Percentiles rank a stretch among this genome's conserved stretches.
These are phyloP conservation scores for Parathielavia appendiculata DNA, from an alignment of 495 filamentous ascomycete genomes.

Conservation along the genomic window DNA sequence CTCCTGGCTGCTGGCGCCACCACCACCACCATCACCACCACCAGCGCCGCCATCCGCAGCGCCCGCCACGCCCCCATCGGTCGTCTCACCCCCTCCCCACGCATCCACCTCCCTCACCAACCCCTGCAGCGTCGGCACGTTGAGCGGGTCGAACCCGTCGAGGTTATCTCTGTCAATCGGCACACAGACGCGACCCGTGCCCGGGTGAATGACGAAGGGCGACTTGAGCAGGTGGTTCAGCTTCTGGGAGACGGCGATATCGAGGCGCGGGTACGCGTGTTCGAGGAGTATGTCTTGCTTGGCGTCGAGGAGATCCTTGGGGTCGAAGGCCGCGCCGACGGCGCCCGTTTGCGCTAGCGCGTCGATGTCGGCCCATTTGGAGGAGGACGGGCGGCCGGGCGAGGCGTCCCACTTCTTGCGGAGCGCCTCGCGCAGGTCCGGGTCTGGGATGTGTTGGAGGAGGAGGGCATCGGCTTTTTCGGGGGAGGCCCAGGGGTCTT, in stretches of 20 bases:
- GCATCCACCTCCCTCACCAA: constrained; percentile 75
- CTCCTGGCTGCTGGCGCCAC: constrained; percentile 19
- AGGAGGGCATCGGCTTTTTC: constrained; percentile 71
- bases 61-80: background rate
- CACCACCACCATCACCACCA: constrained; percentile 33
- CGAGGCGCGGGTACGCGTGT: constrained; percentile 96
- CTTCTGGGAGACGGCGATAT: constrained; percentile 94
- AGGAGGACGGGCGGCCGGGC: constrained; percentile 63
- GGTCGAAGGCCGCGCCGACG: constrained; percentile 47
- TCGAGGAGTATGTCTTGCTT: constrained; percentile 94
- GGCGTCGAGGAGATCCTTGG: constrained; percentile 66
- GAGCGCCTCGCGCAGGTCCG: constrained; percentile 63
- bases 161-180: constrained; percentile 70
- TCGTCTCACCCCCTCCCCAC: constrained; percentile 44
- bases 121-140: constrained; percentile 78
- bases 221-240: constrained; percentile 95
- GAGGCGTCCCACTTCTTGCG: constrained; percentile 85
- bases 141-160: constrained; percentile 79
- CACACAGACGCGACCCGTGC: constrained; percentile 89
- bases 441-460: constrained; percentile 73
- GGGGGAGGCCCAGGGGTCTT: constrained; percentile 74
- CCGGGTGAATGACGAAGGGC: constrained; percentile 93
- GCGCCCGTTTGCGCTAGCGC: constrained; percentile 67
- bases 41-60: background rate
- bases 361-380: constrained; percentile 94